phyloP scores from a whole-genome alignment of 257 asterid species.

The Voacanga thouarsii region DNA sequence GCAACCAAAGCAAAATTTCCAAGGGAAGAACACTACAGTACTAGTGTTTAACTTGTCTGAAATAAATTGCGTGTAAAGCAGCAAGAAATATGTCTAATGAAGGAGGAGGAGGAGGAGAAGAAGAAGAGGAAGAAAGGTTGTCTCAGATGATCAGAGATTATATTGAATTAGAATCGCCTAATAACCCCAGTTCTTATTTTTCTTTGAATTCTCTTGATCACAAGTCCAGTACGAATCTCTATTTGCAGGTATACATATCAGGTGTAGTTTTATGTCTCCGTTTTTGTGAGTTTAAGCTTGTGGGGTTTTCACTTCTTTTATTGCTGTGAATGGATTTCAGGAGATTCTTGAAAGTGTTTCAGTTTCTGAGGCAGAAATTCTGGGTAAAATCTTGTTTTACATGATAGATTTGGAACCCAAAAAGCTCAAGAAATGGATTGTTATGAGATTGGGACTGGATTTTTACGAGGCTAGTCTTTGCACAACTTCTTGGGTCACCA shows the following conservation, averaged over 20 bases:
- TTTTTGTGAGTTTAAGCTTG: neutral
- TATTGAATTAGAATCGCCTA: constrained; percentile 20
- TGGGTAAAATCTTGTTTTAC: constrained; percentile 38
- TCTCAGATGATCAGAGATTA: constrained; percentile 36
- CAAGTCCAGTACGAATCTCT: constrained; percentile 17
- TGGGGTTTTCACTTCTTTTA: neutral
- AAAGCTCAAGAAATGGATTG: constrained; percentile 41
- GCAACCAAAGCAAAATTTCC: constrained; percentile 10
- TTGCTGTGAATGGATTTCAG: constrained; percentile 9
- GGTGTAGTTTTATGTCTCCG: neutral
- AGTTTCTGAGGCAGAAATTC: constrained; percentile 46
- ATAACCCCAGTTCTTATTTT: constrained; percentile 12
- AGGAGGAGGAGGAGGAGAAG: neutral
- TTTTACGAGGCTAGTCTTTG: constrained; percentile 54
- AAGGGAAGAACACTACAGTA: neutral
- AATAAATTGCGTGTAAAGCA: neutral
- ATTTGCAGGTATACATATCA: constrained; percentile 29
- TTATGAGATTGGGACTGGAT: constrained; percentile 42
- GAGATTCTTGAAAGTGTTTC: constrained; percentile 45
- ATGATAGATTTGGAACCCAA: constrained; percentile 32
- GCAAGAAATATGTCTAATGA: constrained; percentile 3
- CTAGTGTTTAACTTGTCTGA: neutral
- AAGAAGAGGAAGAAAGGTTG: constrained; percentile 24
- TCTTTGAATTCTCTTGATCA: constrained; percentile 32
- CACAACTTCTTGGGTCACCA: constrained; percentile 50